Base-by-base conservation (phyloP, 2,329 filamentous ascomycete genomes). In the Cercospora berteroae region DNA sequence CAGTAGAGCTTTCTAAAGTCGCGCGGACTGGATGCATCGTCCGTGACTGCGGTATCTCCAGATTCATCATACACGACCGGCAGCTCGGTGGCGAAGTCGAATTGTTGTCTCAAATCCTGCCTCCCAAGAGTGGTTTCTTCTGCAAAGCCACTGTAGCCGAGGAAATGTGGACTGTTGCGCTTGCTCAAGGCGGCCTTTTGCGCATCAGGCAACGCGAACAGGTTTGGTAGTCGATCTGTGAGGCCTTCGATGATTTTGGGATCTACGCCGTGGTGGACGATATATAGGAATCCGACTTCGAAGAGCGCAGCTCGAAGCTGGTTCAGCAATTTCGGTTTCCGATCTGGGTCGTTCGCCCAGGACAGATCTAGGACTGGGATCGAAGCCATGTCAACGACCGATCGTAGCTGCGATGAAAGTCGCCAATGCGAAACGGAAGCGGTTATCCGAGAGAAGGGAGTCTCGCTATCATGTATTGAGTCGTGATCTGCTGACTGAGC, bases 51-150 rank as follows among this genome's bases (percentile, higher is more conserved):
- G 0, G 55, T 20, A n/a, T 12, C n/a, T 83, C 83, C n/a, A 48
- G 6, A 10, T 18, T n/a, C 10, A 13, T 36, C 33, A 74, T 80
- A 81, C 1, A 72, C 79, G 0, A 76, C 79, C 0, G 76, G 65
- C 31, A 88, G 75, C 69, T 88, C 86, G 0, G 85, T 88, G 13
- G 84, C 86, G 72, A 86, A 85, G 73, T 89, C 86, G 58, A 87
- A 84, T 71, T 89, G 87, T 74, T 89, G 86, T 18, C 86, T 78
- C 18, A 80, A 77, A 72, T 89, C 87, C 13, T 76, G 71, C 61
- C 78, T 76, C 0, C 85, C 85, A 0, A 84, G 83, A 1, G 87
- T 89, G 0, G 78, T 85, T 74, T 89, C 87, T 25, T 83, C 79
- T 0, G 86, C 86, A 18, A 82, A 81, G 0, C 79, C 82, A 68